phyloP scores from a whole-genome alignment of 139 green algal species.

The Volvox africanus region DNA sequence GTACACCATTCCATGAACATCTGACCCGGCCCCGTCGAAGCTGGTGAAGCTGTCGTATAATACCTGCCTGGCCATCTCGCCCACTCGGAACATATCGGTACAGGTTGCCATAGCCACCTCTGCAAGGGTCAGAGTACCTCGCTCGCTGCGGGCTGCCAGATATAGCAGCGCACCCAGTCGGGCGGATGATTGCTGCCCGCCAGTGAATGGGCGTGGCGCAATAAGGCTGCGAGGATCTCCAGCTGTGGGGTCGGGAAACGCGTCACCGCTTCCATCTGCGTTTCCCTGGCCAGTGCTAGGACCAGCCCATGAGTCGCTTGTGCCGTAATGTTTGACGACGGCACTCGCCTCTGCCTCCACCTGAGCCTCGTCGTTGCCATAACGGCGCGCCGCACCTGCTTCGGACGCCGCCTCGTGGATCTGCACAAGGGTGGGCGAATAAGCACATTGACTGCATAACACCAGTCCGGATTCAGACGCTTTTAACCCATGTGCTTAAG shows the following conservation, averaged over 20 bases:
- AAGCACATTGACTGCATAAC: too few relatives aligned
- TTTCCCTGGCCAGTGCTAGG: too few relatives aligned
- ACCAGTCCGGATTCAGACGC: too few relatives aligned
- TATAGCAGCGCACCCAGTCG: slow-evolving; percentile 33
- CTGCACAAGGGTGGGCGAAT: background rate
- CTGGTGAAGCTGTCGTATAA: too few relatives aligned
- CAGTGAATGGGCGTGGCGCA: background rate
- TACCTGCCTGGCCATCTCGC: background rate
- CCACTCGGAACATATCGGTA: background rate
- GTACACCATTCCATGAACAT: too few relatives aligned
- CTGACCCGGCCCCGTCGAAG: too few relatives aligned
- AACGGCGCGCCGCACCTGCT: background rate
- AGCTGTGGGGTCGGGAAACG: background rate
- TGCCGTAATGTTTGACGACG: too few relatives aligned
- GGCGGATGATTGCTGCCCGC: background rate
- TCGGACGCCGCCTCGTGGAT: background rate
- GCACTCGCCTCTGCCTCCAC: background rate
- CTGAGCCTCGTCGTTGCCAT: background rate
- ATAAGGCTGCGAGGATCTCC: background rate
- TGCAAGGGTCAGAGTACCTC: slow-evolving; percentile 8
- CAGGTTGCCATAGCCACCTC: slow-evolving; percentile 23
- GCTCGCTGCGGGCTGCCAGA: background rate
- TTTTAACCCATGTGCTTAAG: too few relatives aligned
- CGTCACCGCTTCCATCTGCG: background rate
- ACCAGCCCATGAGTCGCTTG: too few relatives aligned